A percentile compares a stretch with the other conserved stretches of the same genome.
These are phyloP conservation scores for Penicillium samsonianum DNA, from an alignment of 495 filamentous ascomycete genomes.

Conservation along the genomic window DNA sequence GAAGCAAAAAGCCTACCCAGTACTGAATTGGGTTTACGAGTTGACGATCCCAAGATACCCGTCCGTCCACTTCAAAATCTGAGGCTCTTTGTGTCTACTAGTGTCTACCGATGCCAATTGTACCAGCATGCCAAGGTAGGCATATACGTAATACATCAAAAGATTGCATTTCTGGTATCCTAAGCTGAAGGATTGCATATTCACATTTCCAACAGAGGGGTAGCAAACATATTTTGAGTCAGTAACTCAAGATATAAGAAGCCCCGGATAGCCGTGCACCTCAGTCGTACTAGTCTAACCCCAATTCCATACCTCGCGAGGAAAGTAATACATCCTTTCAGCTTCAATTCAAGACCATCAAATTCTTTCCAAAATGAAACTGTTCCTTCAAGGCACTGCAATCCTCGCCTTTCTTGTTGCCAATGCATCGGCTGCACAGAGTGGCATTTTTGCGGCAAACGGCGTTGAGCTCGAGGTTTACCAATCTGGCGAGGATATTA, in stretches of 20 bases:
- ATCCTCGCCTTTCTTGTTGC: not conserved
- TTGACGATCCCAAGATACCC: not conserved
- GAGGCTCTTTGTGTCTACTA: not conserved
- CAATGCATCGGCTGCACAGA: not conserved
- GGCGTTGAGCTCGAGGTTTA: slow-evolving; percentile 4
- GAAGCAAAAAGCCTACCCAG: not conserved
- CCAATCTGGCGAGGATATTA: not conserved
- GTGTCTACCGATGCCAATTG: not conserved
- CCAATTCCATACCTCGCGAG: not conserved
- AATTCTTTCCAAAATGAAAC: slow-evolving; percentile 1
- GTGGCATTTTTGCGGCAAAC: not conserved
- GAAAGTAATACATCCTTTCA: not conserved
- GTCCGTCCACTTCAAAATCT: not conserved
- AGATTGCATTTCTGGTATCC: not conserved
- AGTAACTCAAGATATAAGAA: not conserved
- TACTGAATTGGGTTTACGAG: not conserved
- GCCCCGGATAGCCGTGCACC: no score
- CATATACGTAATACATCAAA: not conserved
- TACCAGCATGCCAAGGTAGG: not conserved
- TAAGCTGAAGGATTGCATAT: not conserved
- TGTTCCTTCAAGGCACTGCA: not conserved
- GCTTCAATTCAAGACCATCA: not conserved
- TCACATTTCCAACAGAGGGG: not conserved
- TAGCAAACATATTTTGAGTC: not conserved
- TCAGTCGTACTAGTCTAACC: not conserved